Base-by-base conservation (phyloP, 2,329 filamentous ascomycete species). In the Lecanosticta acicola region DNA sequence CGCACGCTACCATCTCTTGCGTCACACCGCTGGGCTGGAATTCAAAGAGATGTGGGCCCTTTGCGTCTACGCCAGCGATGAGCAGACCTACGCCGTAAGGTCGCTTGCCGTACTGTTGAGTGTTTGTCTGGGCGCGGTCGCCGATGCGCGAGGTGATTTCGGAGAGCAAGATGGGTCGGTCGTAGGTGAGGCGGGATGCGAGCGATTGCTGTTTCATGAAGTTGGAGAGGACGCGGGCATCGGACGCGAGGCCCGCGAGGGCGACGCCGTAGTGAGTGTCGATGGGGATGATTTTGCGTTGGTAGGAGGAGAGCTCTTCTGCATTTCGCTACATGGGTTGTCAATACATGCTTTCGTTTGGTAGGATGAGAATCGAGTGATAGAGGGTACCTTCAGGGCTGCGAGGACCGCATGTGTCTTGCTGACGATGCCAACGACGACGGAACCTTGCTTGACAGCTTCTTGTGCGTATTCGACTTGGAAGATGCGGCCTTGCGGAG, bases 191-290 rank as follows among this genome's bases (percentile, higher is more conserved):
- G 69, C 91, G 89, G 62, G 93, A 91, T 63, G 87, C 86, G 63
- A 98, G 87, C 54, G 88, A 94, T 74, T 97, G 93, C 74, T 95
- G 89, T 77, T 96, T 97, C 91, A 98, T 97, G 77, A 96, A 98
- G 81, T 98, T 98, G 77, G 90, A 96, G 61, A 98, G 89, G 61
- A 98, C 93, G 65, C 93, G 93, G 66, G 91, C 93, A 71, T 98
- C 93, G 48, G 91, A 96, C 58, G 93, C 93, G 53, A 98, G 87
- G 61, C 93, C 93, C 58, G 93, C 93, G 63, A 98, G 94, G 63
- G 91, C 89, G 63, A 98, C 83, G 59, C 90, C 93, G 61, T 93
- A 84, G 71, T 98, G 93, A 63, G 91, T 87, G 71, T 98, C 93
- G 72, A 98, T 84, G 61, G 84, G 81, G 71, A 98, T 96, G 67